These are phyloP conservation scores for Phytophthora quininea DNA, from an alignment of 352 stramenopile genomes.

Conservation along the genomic window DNA sequence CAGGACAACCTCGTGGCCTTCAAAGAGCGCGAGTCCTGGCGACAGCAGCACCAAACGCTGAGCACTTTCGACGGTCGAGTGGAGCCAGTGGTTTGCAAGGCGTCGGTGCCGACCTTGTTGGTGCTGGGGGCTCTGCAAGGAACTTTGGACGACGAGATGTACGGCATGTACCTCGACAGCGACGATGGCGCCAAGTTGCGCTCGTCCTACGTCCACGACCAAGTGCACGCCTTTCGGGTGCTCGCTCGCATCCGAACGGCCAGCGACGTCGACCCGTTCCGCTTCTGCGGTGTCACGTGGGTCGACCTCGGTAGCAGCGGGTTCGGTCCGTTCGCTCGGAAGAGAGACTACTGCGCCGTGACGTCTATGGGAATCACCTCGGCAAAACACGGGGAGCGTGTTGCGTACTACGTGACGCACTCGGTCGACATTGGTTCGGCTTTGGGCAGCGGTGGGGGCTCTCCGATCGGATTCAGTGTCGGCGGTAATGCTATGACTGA, in stretches of 20 bases:
- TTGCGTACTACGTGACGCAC: constrained; percentile 49
- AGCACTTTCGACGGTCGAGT: constrained; percentile 21
- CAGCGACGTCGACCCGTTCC: constrained; percentile 39
- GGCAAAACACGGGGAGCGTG: constrained; percentile 34
- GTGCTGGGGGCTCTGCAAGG: constrained; percentile 51
- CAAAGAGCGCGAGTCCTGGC: constrained; percentile 40
- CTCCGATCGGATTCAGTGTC: constrained; percentile 19
- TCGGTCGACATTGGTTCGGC: constrained; percentile 40
- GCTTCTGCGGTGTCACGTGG: constrained; percentile 45
- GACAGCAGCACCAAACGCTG: constrained; percentile 31
- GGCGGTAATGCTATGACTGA: background rate
- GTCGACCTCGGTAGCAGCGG: constrained; percentile 31
- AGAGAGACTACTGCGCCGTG: constrained; percentile 40
- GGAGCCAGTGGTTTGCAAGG: constrained; percentile 27
- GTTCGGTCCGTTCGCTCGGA: constrained; percentile 32
- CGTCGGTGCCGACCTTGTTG: constrained; percentile 35
- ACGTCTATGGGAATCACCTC: constrained; percentile 36
- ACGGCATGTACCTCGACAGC: constrained; percentile 46
- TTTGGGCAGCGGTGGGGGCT: constrained; percentile 14
- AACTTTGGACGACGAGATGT: constrained; percentile 65
- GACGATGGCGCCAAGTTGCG: constrained; percentile 39
- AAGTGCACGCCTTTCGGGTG: constrained; percentile 42
- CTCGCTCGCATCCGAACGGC: constrained; percentile 38
- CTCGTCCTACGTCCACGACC: constrained; percentile 50
- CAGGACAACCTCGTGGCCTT: constrained; percentile 46